These are phyloP conservation scores for Exophiala spinifera DNA, from an alignment of 2,329 filamentous ascomycete species.

Conservation along the genomic window DNA sequence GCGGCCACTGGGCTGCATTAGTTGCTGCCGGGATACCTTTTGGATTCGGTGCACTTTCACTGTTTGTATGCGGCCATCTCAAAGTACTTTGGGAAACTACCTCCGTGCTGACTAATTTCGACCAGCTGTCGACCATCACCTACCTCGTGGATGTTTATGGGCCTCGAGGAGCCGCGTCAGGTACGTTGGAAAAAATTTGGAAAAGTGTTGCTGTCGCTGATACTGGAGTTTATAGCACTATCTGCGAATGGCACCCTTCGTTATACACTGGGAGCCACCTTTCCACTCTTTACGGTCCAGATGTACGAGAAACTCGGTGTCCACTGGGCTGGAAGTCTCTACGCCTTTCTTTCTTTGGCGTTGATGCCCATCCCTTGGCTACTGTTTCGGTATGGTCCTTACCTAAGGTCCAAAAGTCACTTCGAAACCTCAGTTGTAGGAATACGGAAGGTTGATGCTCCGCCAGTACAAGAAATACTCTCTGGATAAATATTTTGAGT, in stretches of 20 bases:
- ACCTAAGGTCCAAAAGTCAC: constrained; percentile 36
- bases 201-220: neutral
- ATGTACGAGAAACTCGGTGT: constrained; percentile 57
- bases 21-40: constrained; percentile 24
- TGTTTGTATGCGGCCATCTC: constrained; percentile 14
- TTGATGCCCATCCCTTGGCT: constrained; percentile 73
- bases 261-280: constrained; percentile 20
- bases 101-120: neutral
- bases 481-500: too few species aligned
- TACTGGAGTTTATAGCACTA: constrained; percentile 23
- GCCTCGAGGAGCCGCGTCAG: constrained; percentile 23
- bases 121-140: constrained; percentile 44
- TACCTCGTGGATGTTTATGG: constrained; percentile 32
- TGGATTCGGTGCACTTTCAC: constrained; percentile 24
- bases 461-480: too few species aligned
- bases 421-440: too few species aligned
- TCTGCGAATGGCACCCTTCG: constrained; percentile 35
- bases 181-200: constrained; percentile 4
- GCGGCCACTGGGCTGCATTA: constrained; percentile 40
- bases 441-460: too few species aligned
- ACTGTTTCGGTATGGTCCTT: constrained; percentile 50
- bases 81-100: neutral
- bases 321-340: constrained; percentile 71
- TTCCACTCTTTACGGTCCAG: constrained; percentile 62
- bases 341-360: constrained; percentile 56